Evolutionary conservation across 495 filamentous ascomycete genomes (phyloP).

Genomic region (Astrothelium macrocarpum): DNA sequence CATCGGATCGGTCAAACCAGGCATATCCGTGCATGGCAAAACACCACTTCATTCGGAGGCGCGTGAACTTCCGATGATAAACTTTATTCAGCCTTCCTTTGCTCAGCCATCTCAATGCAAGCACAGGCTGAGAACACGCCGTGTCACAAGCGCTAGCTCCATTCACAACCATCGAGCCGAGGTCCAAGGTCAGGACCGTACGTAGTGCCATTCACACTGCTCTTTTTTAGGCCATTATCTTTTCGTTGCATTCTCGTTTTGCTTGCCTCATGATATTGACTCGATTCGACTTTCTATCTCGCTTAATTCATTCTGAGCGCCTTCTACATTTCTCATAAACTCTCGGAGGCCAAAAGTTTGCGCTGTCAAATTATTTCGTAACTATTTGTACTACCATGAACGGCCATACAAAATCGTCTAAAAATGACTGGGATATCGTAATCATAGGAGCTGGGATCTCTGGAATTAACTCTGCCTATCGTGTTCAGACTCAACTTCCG

Average conservation of each 20-base stretch:
- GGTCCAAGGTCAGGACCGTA: not conserved
- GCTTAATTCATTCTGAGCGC: not conserved
- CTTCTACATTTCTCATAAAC: not conserved
- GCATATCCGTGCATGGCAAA: too few species aligned
- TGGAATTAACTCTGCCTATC: slow-evolving; percentile 66
- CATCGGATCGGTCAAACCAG: too few species aligned
- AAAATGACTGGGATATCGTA: slow-evolving; percentile 46
- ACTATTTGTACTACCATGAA: not conserved
- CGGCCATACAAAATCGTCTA: not conserved
- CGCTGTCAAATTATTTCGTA: too few species aligned
- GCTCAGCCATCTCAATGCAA: not conserved
- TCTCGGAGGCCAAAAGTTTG: too few species aligned
- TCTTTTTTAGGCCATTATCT: not conserved
- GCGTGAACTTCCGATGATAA: not conserved
- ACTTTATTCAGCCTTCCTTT: not conserved
- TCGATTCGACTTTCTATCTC: not conserved
- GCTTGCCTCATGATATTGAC: not conserved
- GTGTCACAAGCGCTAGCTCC: not conserved
- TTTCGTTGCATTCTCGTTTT: not conserved
- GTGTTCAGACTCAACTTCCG: slow-evolving; percentile 52
- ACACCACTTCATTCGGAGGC: too few species aligned
- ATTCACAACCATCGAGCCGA: not conserved
- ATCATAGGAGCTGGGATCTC: slow-evolving; percentile 67
- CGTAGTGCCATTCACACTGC: not conserved
- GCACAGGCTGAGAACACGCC: not conserved